Percentiles rank a stretch among this genome's conserved stretches.
These are phyloP conservation scores for Epichloe glyceriae DNA, from an alignment of 2,329 filamentous ascomycete genomes.

Conservation along the genomic window DNA sequence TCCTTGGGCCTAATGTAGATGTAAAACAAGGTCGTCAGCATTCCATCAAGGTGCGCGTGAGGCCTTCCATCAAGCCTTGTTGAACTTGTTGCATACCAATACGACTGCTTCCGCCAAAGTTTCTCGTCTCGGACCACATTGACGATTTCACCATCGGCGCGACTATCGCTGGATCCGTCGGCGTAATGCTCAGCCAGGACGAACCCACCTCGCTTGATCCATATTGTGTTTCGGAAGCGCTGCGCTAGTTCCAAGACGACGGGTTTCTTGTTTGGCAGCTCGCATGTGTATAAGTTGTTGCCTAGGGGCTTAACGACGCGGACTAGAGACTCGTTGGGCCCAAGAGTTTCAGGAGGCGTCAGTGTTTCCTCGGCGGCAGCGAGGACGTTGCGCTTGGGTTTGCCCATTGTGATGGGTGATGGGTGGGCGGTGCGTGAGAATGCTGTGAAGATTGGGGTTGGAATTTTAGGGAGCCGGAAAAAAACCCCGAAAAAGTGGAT, in stretches of 20 bases:
- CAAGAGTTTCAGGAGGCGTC: constrained; percentile 45
- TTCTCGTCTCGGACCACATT: constrained; percentile 90
- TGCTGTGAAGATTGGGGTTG: neutral
- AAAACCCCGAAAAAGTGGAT: too few relatives aligned
- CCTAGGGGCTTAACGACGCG: constrained; percentile 72
- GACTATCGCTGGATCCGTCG: constrained; percentile 56
- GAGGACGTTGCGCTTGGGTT: constrained; percentile 56
- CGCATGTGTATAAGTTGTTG: constrained; percentile 77
- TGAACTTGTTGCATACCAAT: constrained; percentile 48
- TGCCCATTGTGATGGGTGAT: constrained; percentile 17
- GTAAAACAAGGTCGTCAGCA: constrained; percentile 9
- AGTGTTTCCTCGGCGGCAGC: constrained; percentile 63
- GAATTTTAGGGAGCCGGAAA: neutral
- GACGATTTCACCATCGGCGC: constrained; percentile 76
- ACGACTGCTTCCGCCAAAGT: constrained; percentile 75
- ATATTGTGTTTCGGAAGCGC: constrained; percentile 82
- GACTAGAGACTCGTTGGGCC: constrained; percentile 54
- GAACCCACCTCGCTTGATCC: constrained; percentile 81
- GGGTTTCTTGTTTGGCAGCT: constrained; percentile 51
- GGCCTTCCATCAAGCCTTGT: too few relatives aligned
- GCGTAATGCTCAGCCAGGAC: constrained; percentile 64
- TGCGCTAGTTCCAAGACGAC: constrained; percentile 71
- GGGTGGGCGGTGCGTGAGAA: neutral
- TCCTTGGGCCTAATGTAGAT: constrained; percentile 53
- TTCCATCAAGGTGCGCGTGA: neutral